These are phyloP conservation scores for Hylodesmum podocarpum DNA, from an alignment of 306 rosid genomes.

Conservation along the genomic window DNA sequence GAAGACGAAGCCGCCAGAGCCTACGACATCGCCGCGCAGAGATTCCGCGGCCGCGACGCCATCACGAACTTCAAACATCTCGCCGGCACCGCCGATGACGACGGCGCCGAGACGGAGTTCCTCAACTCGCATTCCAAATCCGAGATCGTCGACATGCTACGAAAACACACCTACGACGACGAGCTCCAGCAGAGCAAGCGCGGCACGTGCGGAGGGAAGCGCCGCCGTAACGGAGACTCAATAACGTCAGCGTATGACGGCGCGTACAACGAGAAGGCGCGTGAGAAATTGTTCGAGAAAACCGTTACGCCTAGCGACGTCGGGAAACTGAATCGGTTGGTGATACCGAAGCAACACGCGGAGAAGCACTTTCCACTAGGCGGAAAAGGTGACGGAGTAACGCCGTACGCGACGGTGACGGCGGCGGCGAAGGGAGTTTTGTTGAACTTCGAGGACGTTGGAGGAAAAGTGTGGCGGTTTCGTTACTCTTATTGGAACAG, in stretches of 20 bases:
- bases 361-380: conserved; percentile 87
- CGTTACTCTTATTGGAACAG: conserved; percentile 98
- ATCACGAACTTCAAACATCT: conserved; percentile 68
- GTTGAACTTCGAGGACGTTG: conserved; percentile 81
- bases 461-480: conserved; percentile 97
- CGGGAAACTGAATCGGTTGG: conserved; percentile 84
- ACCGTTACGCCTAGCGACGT: conserved; percentile 96
- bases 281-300: conserved; percentile 84
- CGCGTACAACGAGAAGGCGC: conserved; percentile 39
- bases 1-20: conserved; percentile 92
- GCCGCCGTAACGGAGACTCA: neutral
- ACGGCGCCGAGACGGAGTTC: conserved; percentile 46
- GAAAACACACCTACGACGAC: conserved; percentile 91
- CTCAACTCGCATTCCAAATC: conserved; percentile 77
- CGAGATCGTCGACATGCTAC: conserved; percentile 97
- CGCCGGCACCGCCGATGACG: conserved; percentile 22
- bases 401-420: neutral
- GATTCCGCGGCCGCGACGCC: conserved; percentile 93
- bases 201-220: conserved; percentile 30
- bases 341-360: conserved; percentile 96
- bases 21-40: conserved; percentile 87
- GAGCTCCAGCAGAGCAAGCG: conserved; percentile 81
- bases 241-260: neutral
- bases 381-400: neutral
- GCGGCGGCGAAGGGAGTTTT: conserved; percentile 59